phyloP scores from a whole-genome alignment of 257 asterid species.

The Penstemon newberryi region DNA sequence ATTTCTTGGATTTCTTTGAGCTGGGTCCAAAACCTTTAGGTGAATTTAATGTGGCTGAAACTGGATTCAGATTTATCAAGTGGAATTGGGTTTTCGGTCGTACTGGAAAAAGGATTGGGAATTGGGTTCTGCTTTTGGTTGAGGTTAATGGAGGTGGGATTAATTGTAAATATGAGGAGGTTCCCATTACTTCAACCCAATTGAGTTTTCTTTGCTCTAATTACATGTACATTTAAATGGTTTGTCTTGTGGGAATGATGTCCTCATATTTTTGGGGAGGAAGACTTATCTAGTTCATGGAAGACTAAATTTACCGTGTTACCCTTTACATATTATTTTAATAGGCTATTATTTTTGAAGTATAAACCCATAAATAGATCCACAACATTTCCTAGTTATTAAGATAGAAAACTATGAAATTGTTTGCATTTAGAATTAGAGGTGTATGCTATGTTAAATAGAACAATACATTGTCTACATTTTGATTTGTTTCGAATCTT shows the following conservation, averaged over 20 bases:
- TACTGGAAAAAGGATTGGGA: conserved; percentile 32
- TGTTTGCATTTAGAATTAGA: too few species aligned
- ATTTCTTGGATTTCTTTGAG: conserved; percentile 59
- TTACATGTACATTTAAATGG: conserved; percentile 29
- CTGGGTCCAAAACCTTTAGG: conserved; percentile 87
- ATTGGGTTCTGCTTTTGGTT: conserved; percentile 35
- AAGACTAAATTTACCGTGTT: conserved; percentile 31
- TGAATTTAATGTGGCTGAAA: conserved; percentile 65
- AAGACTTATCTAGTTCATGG: conserved; percentile 38
- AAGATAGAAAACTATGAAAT: too few species aligned
- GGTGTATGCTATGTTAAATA: too few species aligned
- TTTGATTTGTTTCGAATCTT: too few species aligned
- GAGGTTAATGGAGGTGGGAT: conserved; percentile 39
- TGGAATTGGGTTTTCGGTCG: conserved; percentile 29
- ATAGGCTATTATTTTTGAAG: too few species aligned
- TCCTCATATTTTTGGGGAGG: background rate
- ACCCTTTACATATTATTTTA: conserved; percentile 26
- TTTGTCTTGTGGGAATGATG: conserved; percentile 27
- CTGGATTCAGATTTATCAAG: conserved; percentile 29
- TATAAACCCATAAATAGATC: background rate
- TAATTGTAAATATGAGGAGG: conserved; percentile 36
- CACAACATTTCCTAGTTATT: background rate
- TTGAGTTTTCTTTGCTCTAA: conserved; percentile 14
- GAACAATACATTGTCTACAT: too few species aligned
- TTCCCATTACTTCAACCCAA: conserved; percentile 39